Evolutionary conservation across 2,329 filamentous ascomycete species (phyloP).

Genomic region (Scedosporium dehoogii): DNA sequence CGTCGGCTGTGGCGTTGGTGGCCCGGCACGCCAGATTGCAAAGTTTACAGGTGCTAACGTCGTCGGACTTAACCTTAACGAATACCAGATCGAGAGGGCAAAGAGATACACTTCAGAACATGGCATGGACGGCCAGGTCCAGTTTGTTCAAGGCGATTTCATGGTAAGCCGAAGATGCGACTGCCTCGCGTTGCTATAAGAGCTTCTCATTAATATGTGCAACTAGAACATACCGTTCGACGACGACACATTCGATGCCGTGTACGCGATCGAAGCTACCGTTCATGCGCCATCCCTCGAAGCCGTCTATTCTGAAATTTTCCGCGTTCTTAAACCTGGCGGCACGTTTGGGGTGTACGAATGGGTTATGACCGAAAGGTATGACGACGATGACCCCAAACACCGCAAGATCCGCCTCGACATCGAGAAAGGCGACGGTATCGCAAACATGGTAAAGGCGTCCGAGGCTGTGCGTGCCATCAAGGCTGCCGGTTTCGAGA

Average conservation of each 20-base stretch:
- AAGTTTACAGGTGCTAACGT: constrained; percentile 89
- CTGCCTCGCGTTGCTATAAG: background rate
- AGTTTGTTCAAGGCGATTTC: constrained; percentile 92
- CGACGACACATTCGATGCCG: constrained; percentile 83
- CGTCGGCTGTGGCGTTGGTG: constrained; percentile 94
- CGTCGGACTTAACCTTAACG: constrained; percentile 94
- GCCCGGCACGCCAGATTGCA: constrained; percentile 88
- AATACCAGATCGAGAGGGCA: constrained; percentile 97
- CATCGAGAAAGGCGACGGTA: constrained; percentile 93
- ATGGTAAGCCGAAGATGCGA: constrained; percentile 47
- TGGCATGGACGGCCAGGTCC: constrained; percentile 67
- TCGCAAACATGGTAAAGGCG: constrained; percentile 92
- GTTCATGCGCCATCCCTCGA: constrained; percentile 86
- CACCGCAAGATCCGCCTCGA: constrained; percentile 87
- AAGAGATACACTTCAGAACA: constrained; percentile 74
- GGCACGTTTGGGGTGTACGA: constrained; percentile 96
- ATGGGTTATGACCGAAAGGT: constrained; percentile 96
- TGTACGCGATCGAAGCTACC: constrained; percentile 96
- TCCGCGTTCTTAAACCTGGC: constrained; percentile 89
- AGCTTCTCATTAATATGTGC: background rate
- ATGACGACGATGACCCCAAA: constrained; percentile 77
- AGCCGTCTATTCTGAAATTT: constrained; percentile 90
- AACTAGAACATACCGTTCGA: constrained; percentile 83
- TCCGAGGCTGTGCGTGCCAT: constrained; percentile 75
- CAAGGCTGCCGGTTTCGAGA: constrained; percentile 74